A percentile compares a stretch with the other conserved stretches of the same genome.
Conservation (phyloP, 352 stramenopile genomes). For the Globisporangium mamillatum region DNA sequence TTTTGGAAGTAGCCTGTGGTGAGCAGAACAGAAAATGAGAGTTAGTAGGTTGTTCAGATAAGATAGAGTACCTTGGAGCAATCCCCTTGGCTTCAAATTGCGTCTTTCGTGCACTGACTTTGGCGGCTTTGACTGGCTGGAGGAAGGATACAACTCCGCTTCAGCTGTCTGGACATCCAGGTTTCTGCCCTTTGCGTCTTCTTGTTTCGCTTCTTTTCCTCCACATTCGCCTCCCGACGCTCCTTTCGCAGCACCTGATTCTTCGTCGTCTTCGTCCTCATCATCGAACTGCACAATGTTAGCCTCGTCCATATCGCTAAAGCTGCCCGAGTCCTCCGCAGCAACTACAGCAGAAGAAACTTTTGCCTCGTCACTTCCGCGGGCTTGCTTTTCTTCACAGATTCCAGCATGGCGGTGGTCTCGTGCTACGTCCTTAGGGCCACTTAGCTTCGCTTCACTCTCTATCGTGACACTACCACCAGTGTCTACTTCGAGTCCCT, state of each 20-base stretch:
- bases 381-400: not conserved
- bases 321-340: not conserved
- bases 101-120: not conserved
- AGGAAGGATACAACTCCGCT: conserved; percentile 10
- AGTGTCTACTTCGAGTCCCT: not conserved
- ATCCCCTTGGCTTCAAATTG: not conserved
- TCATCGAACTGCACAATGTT: conserved; percentile 5
- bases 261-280: not conserved
- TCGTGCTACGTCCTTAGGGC: not conserved
- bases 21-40: not conserved
- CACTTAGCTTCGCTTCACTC: not conserved
- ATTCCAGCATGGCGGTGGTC: no score
- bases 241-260: not conserved
- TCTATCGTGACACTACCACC: not conserved
- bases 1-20: conserved; percentile 10
- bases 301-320: conserved; percentile 10
- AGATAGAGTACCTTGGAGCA: not conserved
- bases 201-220: not conserved
- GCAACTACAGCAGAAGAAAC: not conserved
- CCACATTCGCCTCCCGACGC: not conserved
- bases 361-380: not conserved
- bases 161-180: not conserved
- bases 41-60: not conserved
- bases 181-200: not conserved
- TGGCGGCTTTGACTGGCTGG: not conserved